phyloP scores from a whole-genome alignment of 768 basidiomycete genomes.

The Trametes elegans region DNA sequence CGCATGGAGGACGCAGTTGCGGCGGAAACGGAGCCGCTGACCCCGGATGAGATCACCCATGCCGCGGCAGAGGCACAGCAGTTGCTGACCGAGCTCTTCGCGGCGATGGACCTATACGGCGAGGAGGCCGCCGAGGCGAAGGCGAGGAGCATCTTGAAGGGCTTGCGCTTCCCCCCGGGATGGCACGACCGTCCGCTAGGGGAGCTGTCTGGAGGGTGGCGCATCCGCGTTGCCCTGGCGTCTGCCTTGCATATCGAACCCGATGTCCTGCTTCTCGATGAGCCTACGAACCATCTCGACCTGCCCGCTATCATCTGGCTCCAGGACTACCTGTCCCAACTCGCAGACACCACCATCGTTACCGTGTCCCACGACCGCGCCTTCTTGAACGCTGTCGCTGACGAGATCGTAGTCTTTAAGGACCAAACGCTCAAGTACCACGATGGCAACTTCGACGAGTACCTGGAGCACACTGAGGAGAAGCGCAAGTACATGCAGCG shows the following conservation, averaged over 20 bases:
- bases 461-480: conserved; percentile 22
- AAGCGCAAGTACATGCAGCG: conserved; percentile 20
- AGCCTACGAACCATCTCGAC: conserved; percentile 96
- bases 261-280: conserved; percentile 88
- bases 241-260: conserved; percentile 92
- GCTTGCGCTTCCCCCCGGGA: conserved; percentile 5
- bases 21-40: neutral
- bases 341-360: conserved; percentile 20
- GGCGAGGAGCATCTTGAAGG: conserved; percentile 57
- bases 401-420: conserved; percentile 23
- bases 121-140: conserved; percentile 79
- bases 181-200: conserved; percentile 16
- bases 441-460: conserved; percentile 21
- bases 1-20: conserved; percentile 14
- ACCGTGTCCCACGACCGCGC: conserved; percentile 26
- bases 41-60: conserved; percentile 3
- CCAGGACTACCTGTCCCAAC: conserved; percentile 14
- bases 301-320: conserved; percentile 77
- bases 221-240: conserved; percentile 37
- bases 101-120: conserved; percentile 19
- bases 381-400: conserved; percentile 23
- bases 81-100: conserved; percentile 22
- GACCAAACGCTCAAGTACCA: conserved; percentile 22
- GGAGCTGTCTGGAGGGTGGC: conserved; percentile 17
- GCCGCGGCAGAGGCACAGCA: conserved; percentile 15